Conservation (phyloP, 768 basidiomycete species). For the Cyathus striatus region DNA sequence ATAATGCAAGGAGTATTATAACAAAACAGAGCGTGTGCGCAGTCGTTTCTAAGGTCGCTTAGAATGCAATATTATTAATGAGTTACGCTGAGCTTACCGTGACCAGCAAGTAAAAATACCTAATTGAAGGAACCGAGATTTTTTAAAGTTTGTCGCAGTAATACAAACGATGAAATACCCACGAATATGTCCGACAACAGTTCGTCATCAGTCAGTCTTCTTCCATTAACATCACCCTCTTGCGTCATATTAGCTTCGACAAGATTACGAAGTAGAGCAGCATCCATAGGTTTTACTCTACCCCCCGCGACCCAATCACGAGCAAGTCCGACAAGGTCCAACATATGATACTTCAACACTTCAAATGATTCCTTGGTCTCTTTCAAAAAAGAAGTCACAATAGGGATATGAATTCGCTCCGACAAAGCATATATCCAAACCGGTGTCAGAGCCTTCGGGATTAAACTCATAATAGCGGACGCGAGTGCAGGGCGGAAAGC, state of each 20-base stretch:
- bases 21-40: constrained; percentile 40
- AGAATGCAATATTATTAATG: neutral
- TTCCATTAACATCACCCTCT: constrained; percentile 20
- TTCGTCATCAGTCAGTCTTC: constrained; percentile 36
- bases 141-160: neutral
- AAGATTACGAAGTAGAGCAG: constrained; percentile 37
- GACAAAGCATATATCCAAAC: constrained; percentile 26
- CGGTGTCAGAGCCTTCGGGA: constrained; percentile 25
- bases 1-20: constrained; percentile 38
- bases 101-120: constrained; percentile 45
- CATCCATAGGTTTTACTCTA: constrained; percentile 16
- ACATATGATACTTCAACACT: constrained; percentile 32
- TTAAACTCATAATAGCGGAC: constrained; percentile 20
- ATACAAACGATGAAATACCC: constrained; percentile 8
- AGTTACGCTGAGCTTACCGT: constrained; percentile 24
- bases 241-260: constrained; percentile 41
- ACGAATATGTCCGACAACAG: constrained; percentile 46
- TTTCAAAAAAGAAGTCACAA: constrained; percentile 23
- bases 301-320: constrained; percentile 26
- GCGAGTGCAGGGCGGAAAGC: constrained; percentile 27
- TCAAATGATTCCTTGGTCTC: constrained; percentile 25
- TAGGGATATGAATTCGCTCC: constrained; percentile 23
- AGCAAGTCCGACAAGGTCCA: constrained; percentile 32
- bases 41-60: constrained; percentile 32
- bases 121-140: constrained; percentile 12